Conservation (phyloP, 305 asterid species). For the Fraxinus latifolia region DNA sequence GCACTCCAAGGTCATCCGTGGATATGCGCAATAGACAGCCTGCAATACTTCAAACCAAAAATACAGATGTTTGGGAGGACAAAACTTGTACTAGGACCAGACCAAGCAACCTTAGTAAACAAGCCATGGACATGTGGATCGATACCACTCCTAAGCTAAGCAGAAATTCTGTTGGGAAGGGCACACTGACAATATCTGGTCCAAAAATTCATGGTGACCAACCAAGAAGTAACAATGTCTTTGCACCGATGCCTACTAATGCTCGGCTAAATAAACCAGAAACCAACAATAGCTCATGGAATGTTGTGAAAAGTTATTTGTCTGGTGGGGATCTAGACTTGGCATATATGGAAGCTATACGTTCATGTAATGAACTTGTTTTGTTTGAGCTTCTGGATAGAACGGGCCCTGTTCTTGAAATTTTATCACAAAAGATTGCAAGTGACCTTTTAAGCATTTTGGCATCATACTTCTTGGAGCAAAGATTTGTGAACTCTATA, state of each 20-base stretch:
- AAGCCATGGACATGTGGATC: conserved; percentile 52
- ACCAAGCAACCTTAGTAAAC: conserved; percentile 45
- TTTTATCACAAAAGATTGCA: conserved; percentile 63
- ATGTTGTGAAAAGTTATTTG: conserved; percentile 50
- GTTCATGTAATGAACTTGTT: conserved; percentile 66
- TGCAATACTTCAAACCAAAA: conserved; percentile 41
- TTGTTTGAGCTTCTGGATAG: conserved; percentile 82
- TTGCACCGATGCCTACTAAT: conserved; percentile 41
- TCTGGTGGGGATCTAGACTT: conserved; percentile 69
- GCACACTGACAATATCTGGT: conserved; percentile 33
- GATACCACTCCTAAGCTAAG: conserved; percentile 48
- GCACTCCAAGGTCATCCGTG: conserved; percentile 79
- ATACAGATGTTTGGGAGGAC: conserved; percentile 48
- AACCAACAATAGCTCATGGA: conserved; percentile 46
- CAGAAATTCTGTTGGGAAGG: conserved; percentile 46
- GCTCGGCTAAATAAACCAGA: conserved; percentile 47
- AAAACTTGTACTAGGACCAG: conserved; percentile 47
- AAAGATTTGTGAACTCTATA: conserved; percentile 63
- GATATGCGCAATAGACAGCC: conserved; percentile 51
- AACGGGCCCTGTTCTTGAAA: conserved; percentile 84
- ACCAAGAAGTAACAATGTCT: conserved; percentile 31
- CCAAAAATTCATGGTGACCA: conserved; percentile 46
- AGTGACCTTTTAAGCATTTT: conserved; percentile 57
- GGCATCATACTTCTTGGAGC: conserved; percentile 62
- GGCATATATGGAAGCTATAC: conserved; percentile 75